Base-by-base conservation (phyloP, 116 monocot species). In the Posidonia oceanica region DNA sequence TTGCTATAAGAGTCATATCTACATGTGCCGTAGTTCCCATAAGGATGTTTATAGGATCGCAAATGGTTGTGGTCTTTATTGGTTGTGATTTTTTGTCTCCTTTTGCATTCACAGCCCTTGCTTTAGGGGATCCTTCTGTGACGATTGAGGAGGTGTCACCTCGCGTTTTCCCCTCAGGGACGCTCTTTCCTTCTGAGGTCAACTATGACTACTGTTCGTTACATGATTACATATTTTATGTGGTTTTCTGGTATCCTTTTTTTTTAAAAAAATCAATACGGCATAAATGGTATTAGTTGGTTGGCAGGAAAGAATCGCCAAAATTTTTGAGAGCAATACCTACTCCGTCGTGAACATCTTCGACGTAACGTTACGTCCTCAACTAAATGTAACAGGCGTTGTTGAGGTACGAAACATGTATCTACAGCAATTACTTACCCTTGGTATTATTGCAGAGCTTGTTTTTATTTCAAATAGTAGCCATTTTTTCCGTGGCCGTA, bases 321-420 rank as follows among this genome's bases (percentile, higher is more conserved):
- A 84, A 54, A 80, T 96, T 41, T 96, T 91, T 82, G 96, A 88
- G 74, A 84, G 69, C 55, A 96, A 91, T 53, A 96, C 91, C 14
- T 88, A 91, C 67, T 91, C 96, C 40, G 96, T 96, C 64, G 91
- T 96, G 37, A 96, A 96, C 80, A 96, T 96, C 58, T 96, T 96
- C 83, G 96, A 96, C 76, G 80, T 88, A 62, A 96, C 96, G 7
- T 81, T 96, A 74, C 86, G 85, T 7, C 96, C 96, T 75, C 91
- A 86, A 58, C 83, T 96, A 59, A 96, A 88, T 78, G 77, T 83
- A 52, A 88, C 96, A 67, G 96, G 96, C 68, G 77, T 88, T 58
- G 88, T 96, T 80, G 96, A 96, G 96, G 96, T 91, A 80, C 72
- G 69, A 21, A 44, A 4, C 29, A 72, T n/a, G 14, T n/a, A 37